Conservation (phyloP, 1,139 yeast species). For the Magnusiomyces fungicola region DNA sequence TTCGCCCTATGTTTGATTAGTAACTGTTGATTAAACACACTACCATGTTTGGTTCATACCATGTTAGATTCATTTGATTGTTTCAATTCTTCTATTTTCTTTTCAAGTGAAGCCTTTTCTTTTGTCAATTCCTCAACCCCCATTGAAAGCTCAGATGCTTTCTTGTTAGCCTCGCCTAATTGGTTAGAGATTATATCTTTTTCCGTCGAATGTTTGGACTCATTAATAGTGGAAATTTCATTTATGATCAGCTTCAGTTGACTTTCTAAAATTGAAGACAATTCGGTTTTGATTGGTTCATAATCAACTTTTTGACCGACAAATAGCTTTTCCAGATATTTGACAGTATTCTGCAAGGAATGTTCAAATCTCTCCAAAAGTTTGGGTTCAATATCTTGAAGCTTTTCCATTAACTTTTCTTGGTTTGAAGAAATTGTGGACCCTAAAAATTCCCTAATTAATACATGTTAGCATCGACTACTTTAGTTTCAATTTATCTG, state of each 20-base stretch:
- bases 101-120: background rate
- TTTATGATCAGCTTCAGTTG: background rate
- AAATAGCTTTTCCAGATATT: background rate
- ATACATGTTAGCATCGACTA: too few species aligned
- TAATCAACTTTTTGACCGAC: background rate
- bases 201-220: background rate
- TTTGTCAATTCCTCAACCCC: background rate
- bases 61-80: background rate
- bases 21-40: background rate
- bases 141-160: too few species aligned
- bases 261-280: background rate
- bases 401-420: too few species aligned
- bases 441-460: too few species aligned
- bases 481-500: too few species aligned
- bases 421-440: too few species aligned
- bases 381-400: too few species aligned
- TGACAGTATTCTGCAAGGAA: too few species aligned
- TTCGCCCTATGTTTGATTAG: constrained; percentile 5
- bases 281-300: background rate
- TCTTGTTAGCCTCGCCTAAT: background rate
- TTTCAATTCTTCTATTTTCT: background rate
- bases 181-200: background rate
- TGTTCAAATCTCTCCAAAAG: too few species aligned
- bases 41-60: constrained; percentile 5
- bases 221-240: background rate